A percentile compares a stretch with the other conserved stretches of the same genome.
phyloP scores from a whole-genome alignment of 2,329 filamentous ascomycete species.

The Xylariales sp. region DNA sequence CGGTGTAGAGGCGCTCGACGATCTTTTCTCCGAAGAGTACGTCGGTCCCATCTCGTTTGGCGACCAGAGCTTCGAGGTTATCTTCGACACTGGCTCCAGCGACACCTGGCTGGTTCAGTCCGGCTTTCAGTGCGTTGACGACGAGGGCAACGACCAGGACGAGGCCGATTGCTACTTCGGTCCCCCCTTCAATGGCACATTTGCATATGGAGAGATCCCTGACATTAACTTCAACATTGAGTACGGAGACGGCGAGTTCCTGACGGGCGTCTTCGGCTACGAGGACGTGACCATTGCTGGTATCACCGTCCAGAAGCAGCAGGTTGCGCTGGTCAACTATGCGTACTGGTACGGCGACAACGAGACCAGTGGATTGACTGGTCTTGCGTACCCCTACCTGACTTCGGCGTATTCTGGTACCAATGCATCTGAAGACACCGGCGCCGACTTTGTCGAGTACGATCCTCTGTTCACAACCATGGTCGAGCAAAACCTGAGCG shows the following conservation, averaged over 20 bases:
- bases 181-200: too few relatives aligned
- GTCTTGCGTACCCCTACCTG: neutral
- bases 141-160: too few relatives aligned
- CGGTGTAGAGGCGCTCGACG: too few relatives aligned
- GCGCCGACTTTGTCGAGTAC: constrained; percentile 25
- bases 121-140: too few relatives aligned
- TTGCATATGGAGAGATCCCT: too few relatives aligned
- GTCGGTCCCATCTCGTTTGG: too few relatives aligned
- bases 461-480: constrained; percentile 47
- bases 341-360: constrained; percentile 32
- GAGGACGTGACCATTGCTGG: constrained; percentile 39
- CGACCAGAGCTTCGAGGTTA: too few relatives aligned
- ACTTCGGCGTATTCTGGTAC: neutral
- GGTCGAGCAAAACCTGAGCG: constrained; percentile 35
- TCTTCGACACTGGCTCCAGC: too few relatives aligned
- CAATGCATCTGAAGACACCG: neutral
- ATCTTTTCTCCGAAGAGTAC: too few relatives aligned
- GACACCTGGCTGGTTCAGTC: too few relatives aligned
- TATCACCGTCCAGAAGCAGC: constrained; percentile 37
- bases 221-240: constrained; percentile 41
- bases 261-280: constrained; percentile 29
- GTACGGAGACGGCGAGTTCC: constrained; percentile 45
- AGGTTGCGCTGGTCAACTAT: constrained; percentile 39
- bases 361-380: neutral
- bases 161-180: too few relatives aligned